Evolutionary conservation across 768 basidiomycete species (phyloP), one percentile per base, ranked within the genome.

Genomic region (Boletus reticulatus): DNA sequence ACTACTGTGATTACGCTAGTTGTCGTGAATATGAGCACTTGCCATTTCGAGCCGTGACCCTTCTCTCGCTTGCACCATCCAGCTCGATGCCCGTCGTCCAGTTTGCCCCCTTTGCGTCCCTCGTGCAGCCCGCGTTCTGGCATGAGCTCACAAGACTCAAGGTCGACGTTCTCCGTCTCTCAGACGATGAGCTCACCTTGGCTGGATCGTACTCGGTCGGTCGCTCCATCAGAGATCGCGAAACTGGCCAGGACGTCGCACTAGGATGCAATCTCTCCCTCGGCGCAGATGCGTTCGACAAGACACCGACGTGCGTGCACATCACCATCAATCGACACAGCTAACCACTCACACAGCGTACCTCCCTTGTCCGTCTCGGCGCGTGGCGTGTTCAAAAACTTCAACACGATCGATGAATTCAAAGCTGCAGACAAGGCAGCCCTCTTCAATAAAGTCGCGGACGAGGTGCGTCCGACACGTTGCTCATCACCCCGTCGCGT

Each of bases 361-460:
- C 69, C 82, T 2, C 64, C 79, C 8, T 76, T 83, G 57, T 75
- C 85, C 13, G 76, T 85, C 43, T 52, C 72, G 2, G 80, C 84
- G 0, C 68, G 63, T 5, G 97, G 96, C 38, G 75, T 78, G 11
- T 78, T 97, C 65, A 94, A 92, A 80, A 98, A 98, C 72, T 98
- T 84, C 76, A 99, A 98, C 68, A 98, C 96, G 10, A 89, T 98
- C 62, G 94, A 98, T 62, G 94, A 97, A 12, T 98, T 98, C 77
- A 93, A 88, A 64, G 83, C 84, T 8, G 87, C 89, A 1, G 87
- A 93, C 64, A 99, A 99, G 79, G 84, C 87, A 7, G 81, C 83
- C n/a, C 71, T 97, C 17, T 94, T 98, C 73, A 89, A 89, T 53
- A 66, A 78, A 29, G 70, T 88, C 56, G 84, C 87, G 0, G 80